Evolutionary conservation across 768 basidiomycete species (phyloP), one percentile per base, ranked within the genome.

Genomic region (Obba rivulosa): DNA sequence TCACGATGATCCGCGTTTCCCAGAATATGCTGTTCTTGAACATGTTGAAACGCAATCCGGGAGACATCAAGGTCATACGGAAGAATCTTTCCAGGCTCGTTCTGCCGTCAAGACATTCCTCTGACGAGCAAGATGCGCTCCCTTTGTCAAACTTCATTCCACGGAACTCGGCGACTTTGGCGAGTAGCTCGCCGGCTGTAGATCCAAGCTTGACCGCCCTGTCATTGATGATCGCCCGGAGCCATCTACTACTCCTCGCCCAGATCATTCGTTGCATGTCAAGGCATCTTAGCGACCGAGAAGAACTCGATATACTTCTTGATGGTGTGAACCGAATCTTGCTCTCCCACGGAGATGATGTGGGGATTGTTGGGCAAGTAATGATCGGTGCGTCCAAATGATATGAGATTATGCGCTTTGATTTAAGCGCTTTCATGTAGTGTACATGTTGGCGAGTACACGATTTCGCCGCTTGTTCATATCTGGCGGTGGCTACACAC

Each of bases 401-500:
- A 41, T 1, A 56, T 17, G 4, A 2, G 17, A 8, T 23, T 24
- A 10, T 2, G 16, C 50, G 49, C 48, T 41, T 48, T 40, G 44
- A 45, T 36, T 35, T 35, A 18, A 8, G 14, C 31, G 17, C 23
- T 14, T 36, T 17, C 10, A 22, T 40, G 14, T 49, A 85, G 86
- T 80, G 5, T 71, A 84, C 24, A 83, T 87, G 82, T 76, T 81
- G 14, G 87, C 87, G 0, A 83, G 80, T 43, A 85, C 85, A 8
- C 79, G 87, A 16, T 91, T 89, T 58, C 74, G 79, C 24, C 78
- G 87, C n/a, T 63, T 91, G 17, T 87, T 90, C 62, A 78, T 78
- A 7, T 79, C 83, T 2, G 81, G 81, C 14, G 79, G 79, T 24
- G 85, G 81, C 21, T 91, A 87, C 60, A 76, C 76, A 3, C 71